Evolutionary conservation across 352 stramenopile genomes (phyloP), one percentile per base, ranked within the genome.

Genomic region (Vaucheria bursata): DNA sequence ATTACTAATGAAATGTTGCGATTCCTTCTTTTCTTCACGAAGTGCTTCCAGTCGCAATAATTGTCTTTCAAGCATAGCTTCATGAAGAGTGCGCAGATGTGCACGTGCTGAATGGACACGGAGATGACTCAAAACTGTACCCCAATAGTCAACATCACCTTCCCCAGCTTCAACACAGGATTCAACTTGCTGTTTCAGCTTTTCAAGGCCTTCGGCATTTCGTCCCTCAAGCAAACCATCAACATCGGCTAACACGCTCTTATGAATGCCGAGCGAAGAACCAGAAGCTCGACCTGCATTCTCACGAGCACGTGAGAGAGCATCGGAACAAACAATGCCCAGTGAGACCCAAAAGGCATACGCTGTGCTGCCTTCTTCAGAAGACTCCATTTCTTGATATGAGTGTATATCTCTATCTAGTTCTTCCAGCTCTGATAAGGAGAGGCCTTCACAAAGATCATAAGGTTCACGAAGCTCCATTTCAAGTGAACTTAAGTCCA

Each of bases 61-160:
- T 66, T 97, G 89, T 77, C 91, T 88, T 25, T 91, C 88, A 12
- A 98, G 87, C 90, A 98, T 96, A n/a, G 91, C 89, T 71, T 93
- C 88, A 78, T 98, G 94, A 70, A 97, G 83, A 70, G 94, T 87
- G 0, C 87, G 90, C 0, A 98, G 86, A 39, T 50, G n/a, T 38
- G 70, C 65, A 7, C 29, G 92, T 6, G 94, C 92, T 69, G 95
- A 83, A 82, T 95, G 92, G 31, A 98, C 93, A 45, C 90, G 79
- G 64, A 98, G 89, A 84, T 97, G 90, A 80, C 94, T 86, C 8
- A 93, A 75, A 0, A 98, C 93, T 73, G 91, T 88, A 74, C 94
- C 88, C 92, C 94, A 98, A 79, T 97, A 88, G 86, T 97, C 93
- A 12, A 96, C 88, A 0, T 90, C 91, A 40, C 78, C 88, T 34